phyloP scores from a whole-genome alignment of 768 basidiomycete genomes.

The Psilocybe sp. region DNA sequence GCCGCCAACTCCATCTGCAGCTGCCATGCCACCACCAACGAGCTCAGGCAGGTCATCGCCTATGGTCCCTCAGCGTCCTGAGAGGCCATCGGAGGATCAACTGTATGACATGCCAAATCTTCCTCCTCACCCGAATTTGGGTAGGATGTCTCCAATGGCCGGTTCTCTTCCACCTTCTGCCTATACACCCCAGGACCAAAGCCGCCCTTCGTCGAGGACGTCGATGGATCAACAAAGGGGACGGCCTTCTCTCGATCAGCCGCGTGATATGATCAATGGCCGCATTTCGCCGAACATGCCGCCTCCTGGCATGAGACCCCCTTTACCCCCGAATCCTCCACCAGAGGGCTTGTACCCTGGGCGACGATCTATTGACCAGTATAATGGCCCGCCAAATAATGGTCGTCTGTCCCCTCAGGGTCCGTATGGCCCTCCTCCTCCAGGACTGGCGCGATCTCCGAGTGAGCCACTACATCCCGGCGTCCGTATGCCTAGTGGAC shows the following conservation, averaged over 20 bases:
- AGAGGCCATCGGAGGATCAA: constrained; percentile 36
- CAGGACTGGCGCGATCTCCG: neutral
- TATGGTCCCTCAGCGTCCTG: constrained; percentile 33
- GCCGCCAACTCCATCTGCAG: constrained; percentile 31
- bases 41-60: constrained; percentile 27
- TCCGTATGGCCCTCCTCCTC: constrained; percentile 9
- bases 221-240: no score
- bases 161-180: no score
- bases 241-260: no score
- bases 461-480: no score
- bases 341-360: constrained; percentile 15
- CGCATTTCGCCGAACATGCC: constrained; percentile 19
- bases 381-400: constrained; percentile 1
- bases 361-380: constrained; percentile 12
- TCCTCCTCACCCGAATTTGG: constrained; percentile 21
- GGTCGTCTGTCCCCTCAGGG: neutral
- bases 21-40: constrained; percentile 11
- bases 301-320: neutral
- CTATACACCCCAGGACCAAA: no score
- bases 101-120: constrained; percentile 28
- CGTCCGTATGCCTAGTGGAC: no score
- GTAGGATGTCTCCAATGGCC: no score
- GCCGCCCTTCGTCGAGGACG: no score
- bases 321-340: constrained; percentile 10
- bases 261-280: constrained; percentile 3